Evolutionary conservation across 441 rosid genomes (phyloP).

Genomic region (Croton laevigatus): DNA sequence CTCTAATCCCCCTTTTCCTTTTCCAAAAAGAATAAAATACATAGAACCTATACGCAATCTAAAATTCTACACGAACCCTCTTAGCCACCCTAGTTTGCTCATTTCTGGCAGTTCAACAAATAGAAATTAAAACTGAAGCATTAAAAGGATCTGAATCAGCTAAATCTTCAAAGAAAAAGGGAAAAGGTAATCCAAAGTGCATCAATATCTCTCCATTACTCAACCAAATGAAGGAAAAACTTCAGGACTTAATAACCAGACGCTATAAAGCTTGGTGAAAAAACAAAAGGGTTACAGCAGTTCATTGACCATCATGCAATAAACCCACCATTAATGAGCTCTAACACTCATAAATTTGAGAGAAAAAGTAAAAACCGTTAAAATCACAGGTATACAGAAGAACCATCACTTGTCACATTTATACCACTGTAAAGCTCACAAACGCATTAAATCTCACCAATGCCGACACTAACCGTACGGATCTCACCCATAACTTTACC

Average conservation of each 20-base stretch:
- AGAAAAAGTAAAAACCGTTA: slow-evolving; percentile 26
- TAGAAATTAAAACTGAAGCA: not conserved
- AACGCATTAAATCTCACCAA: slow-evolving; percentile 36
- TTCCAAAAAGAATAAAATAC: not conserved
- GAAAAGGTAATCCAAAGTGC: not conserved
- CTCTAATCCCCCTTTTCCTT: no score
- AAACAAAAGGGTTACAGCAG: not conserved
- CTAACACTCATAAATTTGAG: slow-evolving; percentile 5
- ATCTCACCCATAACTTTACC: slow-evolving; percentile 27
- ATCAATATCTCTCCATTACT: not conserved
- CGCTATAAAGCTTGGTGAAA: not conserved
- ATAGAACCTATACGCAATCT: not conserved
- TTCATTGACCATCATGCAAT: not conserved
- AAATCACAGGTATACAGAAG: slow-evolving; percentile 3
- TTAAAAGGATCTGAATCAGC: slow-evolving; percentile 24
- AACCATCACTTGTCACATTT: slow-evolving; percentile 22
- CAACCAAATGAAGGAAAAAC: not conserved
- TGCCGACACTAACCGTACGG: slow-evolving; percentile 42
- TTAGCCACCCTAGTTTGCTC: not conserved
- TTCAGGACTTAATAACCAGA: slow-evolving; percentile 1
- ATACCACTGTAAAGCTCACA: slow-evolving; percentile 17
- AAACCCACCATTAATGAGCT: slow-evolving; percentile 6
- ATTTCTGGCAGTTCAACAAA: not conserved
- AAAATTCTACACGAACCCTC: not conserved
- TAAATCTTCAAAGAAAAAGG: not conserved